phyloP scores from a whole-genome alignment of 306 rosid genomes.

The Urtica urens region DNA sequence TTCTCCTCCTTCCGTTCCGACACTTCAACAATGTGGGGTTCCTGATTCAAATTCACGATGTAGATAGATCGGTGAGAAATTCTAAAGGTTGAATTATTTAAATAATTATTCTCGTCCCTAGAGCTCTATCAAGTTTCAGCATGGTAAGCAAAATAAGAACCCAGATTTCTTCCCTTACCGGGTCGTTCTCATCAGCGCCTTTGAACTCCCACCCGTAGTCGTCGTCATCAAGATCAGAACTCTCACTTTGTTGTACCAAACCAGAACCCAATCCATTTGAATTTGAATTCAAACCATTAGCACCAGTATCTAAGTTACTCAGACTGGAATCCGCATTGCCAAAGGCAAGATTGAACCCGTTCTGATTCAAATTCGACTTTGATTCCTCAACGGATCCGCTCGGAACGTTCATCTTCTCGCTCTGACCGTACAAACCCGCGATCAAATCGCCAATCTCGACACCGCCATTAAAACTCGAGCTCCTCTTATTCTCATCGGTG shows the following conservation, averaged over 20 bases:
- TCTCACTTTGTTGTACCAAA: constrained; percentile 21
- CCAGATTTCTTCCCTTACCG: constrained; percentile 14
- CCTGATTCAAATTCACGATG: constrained; percentile 16
- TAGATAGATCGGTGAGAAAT: no score
- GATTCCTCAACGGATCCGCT: constrained; percentile 25
- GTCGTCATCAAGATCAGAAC: constrained; percentile 27
- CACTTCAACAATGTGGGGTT: constrained; percentile 21
- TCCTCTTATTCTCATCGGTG: constrained; percentile 19
- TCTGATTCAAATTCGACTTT: constrained; percentile 10
- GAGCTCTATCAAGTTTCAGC: neutral
- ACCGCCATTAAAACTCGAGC: constrained; percentile 28
- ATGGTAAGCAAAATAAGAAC: no score
- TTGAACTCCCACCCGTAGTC: constrained; percentile 94
- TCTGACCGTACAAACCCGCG: constrained; percentile 31
- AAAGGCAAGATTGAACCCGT: constrained; percentile 6
- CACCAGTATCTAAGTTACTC: constrained; percentile 2
- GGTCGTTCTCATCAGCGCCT: constrained; percentile 47
- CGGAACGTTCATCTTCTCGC: constrained; percentile 16
- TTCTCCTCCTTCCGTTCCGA: constrained; percentile 13
- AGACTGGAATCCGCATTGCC: constrained; percentile 10
- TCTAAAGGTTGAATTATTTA: no score
- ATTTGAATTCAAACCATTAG: constrained; percentile 16
- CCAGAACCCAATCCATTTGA: constrained; percentile 20
- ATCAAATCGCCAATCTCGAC: constrained; percentile 36
- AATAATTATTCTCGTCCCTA: no score